Conservation (phyloP, 257 asterid species). For the Coffea canephora region DNA sequence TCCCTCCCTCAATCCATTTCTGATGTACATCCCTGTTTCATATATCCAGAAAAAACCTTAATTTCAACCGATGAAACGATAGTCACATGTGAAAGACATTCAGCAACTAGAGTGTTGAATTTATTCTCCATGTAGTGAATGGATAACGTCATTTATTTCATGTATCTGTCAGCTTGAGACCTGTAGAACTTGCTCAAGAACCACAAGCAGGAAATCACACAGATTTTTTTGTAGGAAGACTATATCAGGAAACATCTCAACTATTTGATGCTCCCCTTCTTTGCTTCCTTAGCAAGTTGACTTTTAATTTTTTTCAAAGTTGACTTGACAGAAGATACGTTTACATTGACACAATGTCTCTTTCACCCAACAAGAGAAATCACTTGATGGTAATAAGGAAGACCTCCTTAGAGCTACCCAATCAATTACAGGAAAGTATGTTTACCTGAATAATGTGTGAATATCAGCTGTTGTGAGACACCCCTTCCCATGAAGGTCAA, state of each 20-base stretch:
- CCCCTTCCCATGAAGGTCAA: conserved; percentile 93
- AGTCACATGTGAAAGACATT: not conserved
- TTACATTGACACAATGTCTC: not conserved
- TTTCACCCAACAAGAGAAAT: not conserved
- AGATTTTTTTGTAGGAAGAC: conserved; percentile 47
- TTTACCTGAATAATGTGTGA: conserved; percentile 88
- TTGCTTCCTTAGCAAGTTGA: conserved; percentile 42
- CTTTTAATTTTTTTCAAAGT: not conserved
- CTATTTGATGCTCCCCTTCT: conserved; percentile 48
- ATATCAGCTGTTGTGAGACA: conserved; percentile 90
- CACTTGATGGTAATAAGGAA: conserved; percentile 4
- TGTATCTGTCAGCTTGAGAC: conserved; percentile 68
- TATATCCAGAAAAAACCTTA: not conserved
- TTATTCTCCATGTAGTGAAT: not conserved
- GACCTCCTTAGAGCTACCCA: not conserved
- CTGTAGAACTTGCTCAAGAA: conserved; percentile 44
- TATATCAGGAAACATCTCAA: conserved; percentile 48
- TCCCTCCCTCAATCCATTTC: conserved; percentile 99
- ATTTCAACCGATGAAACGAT: not conserved
- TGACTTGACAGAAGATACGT: not conserved
- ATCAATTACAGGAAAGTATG: conserved; percentile 4
- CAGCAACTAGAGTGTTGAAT: not conserved
- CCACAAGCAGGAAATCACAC: conserved; percentile 75
- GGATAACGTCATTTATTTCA: not conserved
- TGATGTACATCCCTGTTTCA: conserved; percentile 94